These are phyloP conservation scores for Amorphotheca resinae DNA, from an alignment of 495 filamentous ascomycete genomes.

Conservation along the genomic window DNA sequence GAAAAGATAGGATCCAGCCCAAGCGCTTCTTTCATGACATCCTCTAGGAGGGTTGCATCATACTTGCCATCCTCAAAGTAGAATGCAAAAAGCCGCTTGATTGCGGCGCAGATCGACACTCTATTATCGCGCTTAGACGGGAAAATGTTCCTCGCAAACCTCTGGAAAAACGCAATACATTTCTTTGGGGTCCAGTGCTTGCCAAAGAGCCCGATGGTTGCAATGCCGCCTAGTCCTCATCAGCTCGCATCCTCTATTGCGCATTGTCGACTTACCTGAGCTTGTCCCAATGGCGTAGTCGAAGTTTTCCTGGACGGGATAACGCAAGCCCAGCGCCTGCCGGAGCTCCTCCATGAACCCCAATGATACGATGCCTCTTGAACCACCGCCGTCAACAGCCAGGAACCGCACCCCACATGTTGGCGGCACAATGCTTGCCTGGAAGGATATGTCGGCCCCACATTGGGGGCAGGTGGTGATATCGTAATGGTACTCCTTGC, in stretches of 20 bases:
- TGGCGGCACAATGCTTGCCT: constrained; percentile 9
- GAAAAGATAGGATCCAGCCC: constrained; percentile 7
- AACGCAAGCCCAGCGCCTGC: constrained; percentile 6
- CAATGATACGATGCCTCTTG: constrained; percentile 8
- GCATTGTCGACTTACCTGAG: constrained; percentile 9
- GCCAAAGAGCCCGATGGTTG: constrained; percentile 9
- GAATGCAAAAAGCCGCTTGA: constrained; percentile 7
- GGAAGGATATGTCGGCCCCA: constrained; percentile 3
- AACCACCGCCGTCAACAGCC: constrained; percentile 12
- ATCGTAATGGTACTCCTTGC: constrained; percentile 10
- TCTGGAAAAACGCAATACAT: constrained; percentile 11
- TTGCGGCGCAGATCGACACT: constrained; percentile 4
- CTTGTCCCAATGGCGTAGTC: constrained; percentile 14
- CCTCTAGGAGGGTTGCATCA: constrained; percentile 7
- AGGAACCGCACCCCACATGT: constrained; percentile 10
- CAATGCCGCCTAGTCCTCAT: constrained; percentile 8
- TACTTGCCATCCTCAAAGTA: constrained; percentile 13
- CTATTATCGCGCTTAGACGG: not conserved
- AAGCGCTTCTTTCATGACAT: constrained; percentile 10
- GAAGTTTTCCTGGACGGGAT: constrained; percentile 13
- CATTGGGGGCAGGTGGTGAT: constrained; percentile 6
- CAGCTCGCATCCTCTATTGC: not conserved
- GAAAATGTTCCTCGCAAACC: constrained; percentile 11
- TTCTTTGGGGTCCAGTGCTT: constrained; percentile 14
- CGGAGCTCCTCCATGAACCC: constrained; percentile 8